Base-by-base conservation (phyloP, 805 yeast species). In the Candida ficus region DNA sequence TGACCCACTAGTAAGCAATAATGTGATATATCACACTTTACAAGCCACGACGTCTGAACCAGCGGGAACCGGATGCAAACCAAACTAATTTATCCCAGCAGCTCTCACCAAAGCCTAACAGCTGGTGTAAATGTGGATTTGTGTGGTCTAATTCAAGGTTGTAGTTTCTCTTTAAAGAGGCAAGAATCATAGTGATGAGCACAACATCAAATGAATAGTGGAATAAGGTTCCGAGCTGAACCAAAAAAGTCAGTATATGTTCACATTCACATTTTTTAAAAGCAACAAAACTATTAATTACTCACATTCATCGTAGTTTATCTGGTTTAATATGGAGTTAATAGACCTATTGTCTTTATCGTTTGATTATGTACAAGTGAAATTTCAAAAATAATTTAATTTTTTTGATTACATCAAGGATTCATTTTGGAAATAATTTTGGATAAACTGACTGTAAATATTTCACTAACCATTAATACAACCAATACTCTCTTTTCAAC, bases 121-220 rank as follows among this genome's bases (percentile, higher is more conserved):
- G 17, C 14, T 41, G 34, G 7, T 19, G 16, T 10, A 37, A 20
- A 13, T 41, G 35, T 6, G 21, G 22, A 35, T 37, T 41, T 6
- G 29, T 30, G 12, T 25, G 33, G n/a, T 37, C 25, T 6, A 41
- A 29, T 22, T 37, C 41, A 6, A 41, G 30, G 13, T 41, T 28
- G 33, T 37, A 37, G 36, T 33, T 41, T 33, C 37, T 37, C 30
- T 34, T 38, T 9, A 41, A 25, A 5, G 44, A 37, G 9, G 38
- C 41, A 4, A 41, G 29, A 10, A 41, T 32, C 40, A 41, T 37
- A 4, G 44, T 19, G 35, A 37, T 20, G n/a, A 41, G 31, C 12
- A 41, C 25, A 12, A 29, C 29, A 17, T 41, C 44, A 12, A 41
- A 18, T 2, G 44, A 41, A 33, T 37, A 41, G 29, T 41, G 44